Evolutionary conservation across 169 alveolate genomes (phyloP).

Genomic region (Plasmodium gonderi): DNA sequence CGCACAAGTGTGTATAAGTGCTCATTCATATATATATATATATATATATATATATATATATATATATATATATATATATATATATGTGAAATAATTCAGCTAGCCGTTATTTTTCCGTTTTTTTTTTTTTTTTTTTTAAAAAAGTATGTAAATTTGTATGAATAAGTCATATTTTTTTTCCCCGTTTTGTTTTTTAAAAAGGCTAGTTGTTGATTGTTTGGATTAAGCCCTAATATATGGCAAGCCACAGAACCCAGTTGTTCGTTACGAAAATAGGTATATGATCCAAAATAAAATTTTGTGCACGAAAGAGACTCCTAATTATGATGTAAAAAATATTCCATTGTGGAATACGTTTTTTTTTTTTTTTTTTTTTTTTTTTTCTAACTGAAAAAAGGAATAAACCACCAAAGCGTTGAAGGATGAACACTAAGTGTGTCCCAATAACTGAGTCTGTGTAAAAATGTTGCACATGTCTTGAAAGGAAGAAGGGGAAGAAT

Average conservation of each 20-base stretch:
- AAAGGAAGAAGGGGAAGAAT: slow-evolving; percentile 36
- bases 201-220: no score
- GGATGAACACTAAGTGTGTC: slow-evolving; percentile 23
- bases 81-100: not conserved
- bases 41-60: no score
- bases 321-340: no score
- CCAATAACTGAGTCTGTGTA: slow-evolving; percentile 39
- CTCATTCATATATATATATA: no score
- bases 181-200: not conserved
- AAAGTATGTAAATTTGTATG: not conserved
- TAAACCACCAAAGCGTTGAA: not conserved
- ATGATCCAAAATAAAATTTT: no score
- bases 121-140: not conserved
- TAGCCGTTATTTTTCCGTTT: not conserved
- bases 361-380: not conserved
- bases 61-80: no score
- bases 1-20: not conserved
- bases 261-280: no score
- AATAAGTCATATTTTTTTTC: not conserved
- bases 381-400: not conserved
- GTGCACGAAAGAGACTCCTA: no score
- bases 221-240: no score
- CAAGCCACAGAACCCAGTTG: no score
- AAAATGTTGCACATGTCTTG: slow-evolving; percentile 74
- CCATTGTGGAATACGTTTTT: not conserved